These are phyloP conservation scores for Aspergillus transmontanensis DNA, from an alignment of 2,329 filamentous ascomycete species.

Conservation along the genomic window DNA sequence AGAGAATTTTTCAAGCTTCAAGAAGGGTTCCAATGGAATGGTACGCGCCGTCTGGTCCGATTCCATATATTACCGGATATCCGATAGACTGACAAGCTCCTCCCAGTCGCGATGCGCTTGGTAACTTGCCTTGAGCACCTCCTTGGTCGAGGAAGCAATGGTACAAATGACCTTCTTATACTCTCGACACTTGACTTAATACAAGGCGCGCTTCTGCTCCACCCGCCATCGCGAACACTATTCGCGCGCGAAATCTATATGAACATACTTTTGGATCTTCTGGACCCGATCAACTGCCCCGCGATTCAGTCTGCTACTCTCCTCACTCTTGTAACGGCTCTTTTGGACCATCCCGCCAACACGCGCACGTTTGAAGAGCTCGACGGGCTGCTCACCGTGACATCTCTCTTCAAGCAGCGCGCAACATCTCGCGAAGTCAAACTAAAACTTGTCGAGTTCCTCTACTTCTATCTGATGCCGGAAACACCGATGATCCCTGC, in stretches of 20 bases:
- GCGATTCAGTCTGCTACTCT: slow-evolving; percentile 89
- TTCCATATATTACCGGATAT: not conserved
- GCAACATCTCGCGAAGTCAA: slow-evolving; percentile 86
- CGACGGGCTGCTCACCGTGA: slow-evolving; percentile 88
- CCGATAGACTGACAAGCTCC: slow-evolving; percentile 8
- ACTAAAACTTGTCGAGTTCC: slow-evolving; percentile 92
- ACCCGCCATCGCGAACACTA: slow-evolving; percentile 83
- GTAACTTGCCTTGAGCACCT: slow-evolving; percentile 84
- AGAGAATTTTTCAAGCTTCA: slow-evolving; percentile 95
- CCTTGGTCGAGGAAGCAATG: slow-evolving; percentile 77
- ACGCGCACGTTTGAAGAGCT: slow-evolving; percentile 89
- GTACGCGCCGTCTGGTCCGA: slow-evolving; percentile 42
- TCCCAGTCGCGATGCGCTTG: slow-evolving; percentile 74
- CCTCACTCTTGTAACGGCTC: slow-evolving; percentile 83
- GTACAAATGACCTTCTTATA: slow-evolving; percentile 85
- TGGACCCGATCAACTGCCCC: slow-evolving; percentile 88
- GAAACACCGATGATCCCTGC: slow-evolving; percentile 60
- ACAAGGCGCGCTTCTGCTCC: slow-evolving; percentile 83
- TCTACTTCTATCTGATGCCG: slow-evolving; percentile 98
- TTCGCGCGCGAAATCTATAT: slow-evolving; percentile 91
- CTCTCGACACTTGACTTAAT: slow-evolving; percentile 84
- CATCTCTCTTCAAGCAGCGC: slow-evolving; percentile 87
- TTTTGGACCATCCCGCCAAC: slow-evolving; percentile 84
- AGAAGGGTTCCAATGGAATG: slow-evolving; percentile 97
- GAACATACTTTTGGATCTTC: slow-evolving; percentile 93